Evolutionary conservation across 352 stramenopile genomes (phyloP), one percentile per base, ranked within the genome.

Genomic region (Phytophthora tubulina): DNA sequence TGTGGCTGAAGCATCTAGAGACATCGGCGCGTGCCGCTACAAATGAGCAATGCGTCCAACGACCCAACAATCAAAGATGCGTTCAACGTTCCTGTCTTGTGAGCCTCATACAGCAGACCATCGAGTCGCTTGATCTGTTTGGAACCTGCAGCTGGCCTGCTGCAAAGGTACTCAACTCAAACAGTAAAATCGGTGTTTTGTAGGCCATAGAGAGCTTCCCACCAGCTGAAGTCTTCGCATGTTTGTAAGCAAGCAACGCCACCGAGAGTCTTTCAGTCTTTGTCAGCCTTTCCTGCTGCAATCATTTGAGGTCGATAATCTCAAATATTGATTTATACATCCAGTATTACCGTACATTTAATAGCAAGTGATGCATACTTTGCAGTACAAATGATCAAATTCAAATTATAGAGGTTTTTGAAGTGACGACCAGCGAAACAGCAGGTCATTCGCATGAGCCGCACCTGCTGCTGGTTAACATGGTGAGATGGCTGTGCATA

Each of bases 381-480:
- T 64, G 1, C 31, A 17, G n/a, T 6, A 3, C 7, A 35, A 35
- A 52, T 15, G 6, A 46, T 2, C 3, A 10, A 53, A 53, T n/a
- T 52, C 4, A 3, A 21, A 53, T 57, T 35, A 51, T 58, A n/a
- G 13, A 41, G 44, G 54, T 7, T 65, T 51, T 53, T 65, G 63
- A 70, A 59, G 44, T 70, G 30, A 35, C 63, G 53, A 64, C 63
- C 62, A 64, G n/a, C 27, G 35, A 30, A 55, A 56, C 63, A 59
- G 27, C 33, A 63, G 62, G 38, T 59, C 31, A 13, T 21, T 38
- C 33, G 13, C 39, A 54, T 32, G 41, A 46, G 14, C 15, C 41
- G 14, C 41, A 46, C 41, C 32, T 44, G 36, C 15, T 42, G 41
- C 21, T 62, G 38, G 27, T 39, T 48, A 39, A 39, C 58, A 66